Percentiles rank a stretch among this genome's conserved stretches.
phyloP scores from a whole-genome alignment of 1,284 basidiomycete species.

The Flammula alnicola region DNA sequence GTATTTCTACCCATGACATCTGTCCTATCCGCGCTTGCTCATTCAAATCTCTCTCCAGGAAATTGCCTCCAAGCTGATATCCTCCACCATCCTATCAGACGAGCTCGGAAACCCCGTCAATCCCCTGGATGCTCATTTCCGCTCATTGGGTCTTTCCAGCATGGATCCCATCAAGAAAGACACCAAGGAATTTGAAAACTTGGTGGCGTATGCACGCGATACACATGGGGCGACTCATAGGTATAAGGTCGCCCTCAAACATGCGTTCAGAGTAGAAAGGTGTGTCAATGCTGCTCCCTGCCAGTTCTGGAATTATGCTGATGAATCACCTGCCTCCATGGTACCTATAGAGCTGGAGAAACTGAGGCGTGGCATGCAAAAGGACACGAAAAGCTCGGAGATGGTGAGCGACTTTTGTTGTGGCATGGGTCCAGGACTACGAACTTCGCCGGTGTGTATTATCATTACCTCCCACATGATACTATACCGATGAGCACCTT shows the following conservation, averaged over 20 bases:
- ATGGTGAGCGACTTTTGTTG: constrained; percentile 11
- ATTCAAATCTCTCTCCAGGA: constrained; percentile 1
- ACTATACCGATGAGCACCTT: too few relatives aligned
- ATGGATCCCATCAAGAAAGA: constrained; percentile 10
- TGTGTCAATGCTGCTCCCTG: background rate
- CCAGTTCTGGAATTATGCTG: too few relatives aligned
- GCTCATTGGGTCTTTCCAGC: constrained; percentile 12
- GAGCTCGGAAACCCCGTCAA: constrained; percentile 10
- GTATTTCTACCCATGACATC: background rate
- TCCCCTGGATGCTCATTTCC: constrained; percentile 14
- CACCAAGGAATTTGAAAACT: constrained; percentile 6
- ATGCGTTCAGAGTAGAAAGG: constrained; percentile 14
- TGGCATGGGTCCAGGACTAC: constrained; percentile 18
- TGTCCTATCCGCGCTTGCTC: background rate
- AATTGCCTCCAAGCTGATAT: constrained; percentile 15
- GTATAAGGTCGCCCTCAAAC: background rate
- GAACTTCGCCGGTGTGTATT: constrained; percentile 14
- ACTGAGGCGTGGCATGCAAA: constrained; percentile 14
- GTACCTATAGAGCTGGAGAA: constrained; percentile 12
- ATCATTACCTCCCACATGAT: too few relatives aligned
- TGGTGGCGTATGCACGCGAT: constrained; percentile 10
- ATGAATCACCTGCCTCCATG: too few relatives aligned
- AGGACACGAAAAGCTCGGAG: background rate
- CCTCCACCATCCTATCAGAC: constrained; percentile 6
- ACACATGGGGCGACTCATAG: constrained; percentile 15